These are phyloP conservation scores for Pestalotiopsis sp. DNA, from an alignment of 2,329 filamentous ascomycete species.

Conservation along the genomic window DNA sequence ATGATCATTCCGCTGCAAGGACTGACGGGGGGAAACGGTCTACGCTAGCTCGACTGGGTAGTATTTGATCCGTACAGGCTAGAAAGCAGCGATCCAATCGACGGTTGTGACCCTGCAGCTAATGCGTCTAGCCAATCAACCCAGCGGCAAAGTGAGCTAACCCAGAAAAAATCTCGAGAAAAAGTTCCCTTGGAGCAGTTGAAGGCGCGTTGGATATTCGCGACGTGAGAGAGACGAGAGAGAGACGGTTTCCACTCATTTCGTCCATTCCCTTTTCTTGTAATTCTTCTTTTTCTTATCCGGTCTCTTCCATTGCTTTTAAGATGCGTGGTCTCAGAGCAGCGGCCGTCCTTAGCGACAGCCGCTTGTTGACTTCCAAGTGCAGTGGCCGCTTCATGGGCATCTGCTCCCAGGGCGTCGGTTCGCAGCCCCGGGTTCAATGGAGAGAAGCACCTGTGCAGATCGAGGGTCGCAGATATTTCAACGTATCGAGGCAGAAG, in stretches of 20 bases:
- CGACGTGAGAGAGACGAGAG: neutral
- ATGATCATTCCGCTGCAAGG: neutral
- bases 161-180: constrained; percentile 22
- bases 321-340: constrained; percentile 44
- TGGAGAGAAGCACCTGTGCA: constrained; percentile 34
- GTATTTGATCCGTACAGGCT: neutral
- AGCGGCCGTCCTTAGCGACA: constrained; percentile 39
- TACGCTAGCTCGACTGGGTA: neutral
- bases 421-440: constrained; percentile 29
- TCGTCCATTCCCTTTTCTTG: neutral
- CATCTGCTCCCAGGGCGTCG: constrained; percentile 29
- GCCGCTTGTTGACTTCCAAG: constrained; percentile 35
- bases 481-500: constrained; percentile 38
- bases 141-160: constrained; percentile 8
- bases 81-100: neutral
- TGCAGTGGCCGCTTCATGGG: constrained; percentile 35
- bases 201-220: constrained; percentile 7
- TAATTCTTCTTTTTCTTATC: constrained; percentile 13
- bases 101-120: neutral
- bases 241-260: neutral
- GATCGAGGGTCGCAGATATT: constrained; percentile 38
- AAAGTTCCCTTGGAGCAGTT: neutral
- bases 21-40: neutral
- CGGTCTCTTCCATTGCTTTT: constrained; percentile 20
- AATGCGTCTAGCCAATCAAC: constrained; percentile 11